Evolutionary conservation across 140 eudicot species (phyloP).

Genomic region (Bidens hawaiensis): DNA sequence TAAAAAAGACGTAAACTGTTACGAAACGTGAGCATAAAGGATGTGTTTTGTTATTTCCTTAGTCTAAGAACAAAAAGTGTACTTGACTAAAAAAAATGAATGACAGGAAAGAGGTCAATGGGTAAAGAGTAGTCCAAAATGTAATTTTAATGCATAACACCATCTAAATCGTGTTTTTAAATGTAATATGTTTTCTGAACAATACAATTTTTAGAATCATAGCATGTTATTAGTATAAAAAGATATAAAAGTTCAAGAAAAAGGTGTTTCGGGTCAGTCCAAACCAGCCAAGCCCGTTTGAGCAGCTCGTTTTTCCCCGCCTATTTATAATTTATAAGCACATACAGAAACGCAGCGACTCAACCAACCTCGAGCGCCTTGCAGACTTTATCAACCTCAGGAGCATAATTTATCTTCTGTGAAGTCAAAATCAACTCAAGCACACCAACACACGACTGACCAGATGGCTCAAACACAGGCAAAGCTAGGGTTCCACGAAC

Average conservation of each 20-base stretch:
- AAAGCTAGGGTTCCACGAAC: constrained; percentile 90
- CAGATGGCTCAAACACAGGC: constrained; percentile 94
- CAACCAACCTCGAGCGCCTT: constrained; percentile 98
- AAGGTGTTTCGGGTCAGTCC: constrained; percentile 3
- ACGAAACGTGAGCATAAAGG: too few relatives aligned
- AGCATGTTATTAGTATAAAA: background rate
- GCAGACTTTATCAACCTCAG: constrained; percentile 99
- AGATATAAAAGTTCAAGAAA: too few relatives aligned
- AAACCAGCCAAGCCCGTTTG: background rate
- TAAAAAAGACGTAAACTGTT: too few relatives aligned
- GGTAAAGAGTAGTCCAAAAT: background rate
- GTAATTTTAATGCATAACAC: background rate
- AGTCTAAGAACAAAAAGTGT: too few relatives aligned
- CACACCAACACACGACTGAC: constrained; percentile 91
- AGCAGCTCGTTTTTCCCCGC: background rate
- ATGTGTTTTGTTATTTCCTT: too few relatives aligned
- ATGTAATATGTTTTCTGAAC: background rate
- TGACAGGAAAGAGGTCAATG: background rate
- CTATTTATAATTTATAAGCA: constrained; percentile 2
- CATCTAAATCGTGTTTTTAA: background rate
- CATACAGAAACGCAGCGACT: background rate
- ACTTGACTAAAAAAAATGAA: too few relatives aligned
- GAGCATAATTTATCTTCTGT: constrained; percentile 89
- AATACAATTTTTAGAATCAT: background rate
- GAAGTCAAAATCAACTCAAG: constrained; percentile 93